Percentiles rank a stretch among this genome's conserved stretches.
These are phyloP conservation scores for Hemisphaericaspora subhashii DNA, from an alignment of 1,139 yeast species.

Conservation along the genomic window DNA sequence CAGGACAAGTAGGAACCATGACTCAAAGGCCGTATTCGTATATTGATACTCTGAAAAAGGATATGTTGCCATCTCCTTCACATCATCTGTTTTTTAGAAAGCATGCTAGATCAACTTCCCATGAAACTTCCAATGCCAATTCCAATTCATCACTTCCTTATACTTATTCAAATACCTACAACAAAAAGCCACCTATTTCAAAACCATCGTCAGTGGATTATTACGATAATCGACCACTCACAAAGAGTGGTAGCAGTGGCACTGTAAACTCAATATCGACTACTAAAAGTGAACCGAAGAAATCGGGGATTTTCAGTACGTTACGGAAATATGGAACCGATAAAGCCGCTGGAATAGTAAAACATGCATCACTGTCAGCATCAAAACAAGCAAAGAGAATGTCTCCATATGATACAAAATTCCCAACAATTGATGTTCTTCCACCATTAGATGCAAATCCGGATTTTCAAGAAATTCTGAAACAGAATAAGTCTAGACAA, in stretches of 20 bases:
- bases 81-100: slow-evolving; percentile 58
- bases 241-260: too few species aligned
- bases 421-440: slow-evolving; percentile 11
- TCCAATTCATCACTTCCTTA: not conserved
- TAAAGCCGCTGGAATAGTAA: slow-evolving; percentile 39
- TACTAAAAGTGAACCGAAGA: slow-evolving; percentile 17
- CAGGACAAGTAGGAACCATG: slow-evolving; percentile 14
- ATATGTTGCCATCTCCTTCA: slow-evolving; percentile 24
- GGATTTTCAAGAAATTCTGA: slow-evolving; percentile 6
- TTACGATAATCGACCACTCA: too few species aligned
- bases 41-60: slow-evolving; percentile 36
- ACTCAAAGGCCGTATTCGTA: slow-evolving; percentile 55
- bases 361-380: slow-evolving; percentile 10
- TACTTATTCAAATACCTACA: not conserved
- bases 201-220: too few species aligned
- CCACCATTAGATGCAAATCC: slow-evolving; percentile 10
- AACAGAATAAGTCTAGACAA: not conserved
- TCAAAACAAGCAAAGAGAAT: slow-evolving; percentile 11
- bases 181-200: slow-evolving; percentile 1
- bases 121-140: slow-evolving; percentile 41
- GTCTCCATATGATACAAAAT: slow-evolving; percentile 6
- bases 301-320: slow-evolving; percentile 43
- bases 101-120: slow-evolving; percentile 57
- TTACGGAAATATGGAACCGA: slow-evolving; percentile 45
- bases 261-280: slow-evolving; percentile 6